Base-by-base conservation (phyloP, 306 rosid genomes). In the Aeschynomene evenia region DNA sequence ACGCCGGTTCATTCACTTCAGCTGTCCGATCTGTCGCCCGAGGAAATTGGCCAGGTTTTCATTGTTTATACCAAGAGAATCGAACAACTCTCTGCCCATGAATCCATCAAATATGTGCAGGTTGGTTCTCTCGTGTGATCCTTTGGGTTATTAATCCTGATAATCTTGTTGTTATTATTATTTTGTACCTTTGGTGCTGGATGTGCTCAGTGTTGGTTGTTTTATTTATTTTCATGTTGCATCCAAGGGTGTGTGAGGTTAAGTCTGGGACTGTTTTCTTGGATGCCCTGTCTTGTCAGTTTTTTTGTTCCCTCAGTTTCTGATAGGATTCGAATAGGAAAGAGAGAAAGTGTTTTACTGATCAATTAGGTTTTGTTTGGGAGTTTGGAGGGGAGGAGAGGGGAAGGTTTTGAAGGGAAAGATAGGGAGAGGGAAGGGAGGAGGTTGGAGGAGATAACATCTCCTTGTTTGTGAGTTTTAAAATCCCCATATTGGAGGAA, bases 81-180 rank as follows among this genome's bases (percentile, higher is more conserved):
- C 36, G 62, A 19, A 24, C 91, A 91, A 33, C 75, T 82, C 36
- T 34, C 69, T 2, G 14, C 19, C 52, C 22, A 37, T 64, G 34
- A 52, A 8, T 69, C 85, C 9, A 83, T 91, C 80, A 75, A 79
- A 85, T 91, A 91, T 54, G 88, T 88, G 46, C 97, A 91, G 91
- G 91, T 91, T 65, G 20, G 11, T 26, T 69, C 56, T 31, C 43
- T 40, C 7, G 8, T 34, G 18, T 16, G 20, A 23, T 14, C n/a
- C 18, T 14, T 5, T 11, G 28, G 28, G 6, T 20, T 36, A 2
- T 19, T 50, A 13, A 18, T 51, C 36, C 19, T 28, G 8, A 40
- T 4, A 60, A 34, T 60, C 24, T 50, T 50, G 4, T 50, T 50
- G 1, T 6, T n/a, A n/a, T 7, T 9, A 0, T 22, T 13, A 9